These are phyloP conservation scores for Dimocarpus longan DNA, from an alignment of 345 rosid species.

Conservation along the genomic window DNA sequence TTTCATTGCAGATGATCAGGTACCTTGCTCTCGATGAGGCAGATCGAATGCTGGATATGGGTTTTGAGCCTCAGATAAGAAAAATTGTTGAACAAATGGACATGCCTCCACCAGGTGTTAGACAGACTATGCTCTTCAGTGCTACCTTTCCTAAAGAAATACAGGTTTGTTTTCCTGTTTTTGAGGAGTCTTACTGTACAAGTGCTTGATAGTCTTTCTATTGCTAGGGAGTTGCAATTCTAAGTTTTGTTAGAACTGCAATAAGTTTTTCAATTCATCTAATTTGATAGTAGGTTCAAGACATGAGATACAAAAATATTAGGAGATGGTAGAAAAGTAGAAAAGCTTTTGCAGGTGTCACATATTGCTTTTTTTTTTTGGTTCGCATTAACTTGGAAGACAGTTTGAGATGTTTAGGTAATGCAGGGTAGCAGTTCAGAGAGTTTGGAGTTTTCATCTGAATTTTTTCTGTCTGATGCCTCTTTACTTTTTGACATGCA, in stretches of 20 bases:
- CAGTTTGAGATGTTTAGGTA: not conserved
- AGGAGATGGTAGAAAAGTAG: not conserved
- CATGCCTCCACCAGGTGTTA: constrained; percentile 84
- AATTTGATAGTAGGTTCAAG: not conserved
- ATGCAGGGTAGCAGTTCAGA: not conserved
- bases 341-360: not conserved
- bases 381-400: not conserved
- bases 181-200: not conserved
- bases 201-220: not conserved
- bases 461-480: not conserved
- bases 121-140: constrained; percentile 96
- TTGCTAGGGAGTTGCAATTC: not conserved
- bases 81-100: constrained; percentile 97
- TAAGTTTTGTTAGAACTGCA: not conserved
- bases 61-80: constrained; percentile 98
- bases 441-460: not conserved
- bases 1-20: constrained; percentile 87
- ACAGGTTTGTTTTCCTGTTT: constrained; percentile 55
- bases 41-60: constrained; percentile 99
- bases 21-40: constrained; percentile 97
- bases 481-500: constrained; percentile 39
- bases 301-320: not conserved
- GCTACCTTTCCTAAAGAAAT: constrained; percentile 98
- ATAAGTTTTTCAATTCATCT: not conserved
- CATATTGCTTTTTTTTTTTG: not conserved